Evolutionary conservation across 306 rosid species (phyloP).

Genomic region (Prunus armeniaca): DNA sequence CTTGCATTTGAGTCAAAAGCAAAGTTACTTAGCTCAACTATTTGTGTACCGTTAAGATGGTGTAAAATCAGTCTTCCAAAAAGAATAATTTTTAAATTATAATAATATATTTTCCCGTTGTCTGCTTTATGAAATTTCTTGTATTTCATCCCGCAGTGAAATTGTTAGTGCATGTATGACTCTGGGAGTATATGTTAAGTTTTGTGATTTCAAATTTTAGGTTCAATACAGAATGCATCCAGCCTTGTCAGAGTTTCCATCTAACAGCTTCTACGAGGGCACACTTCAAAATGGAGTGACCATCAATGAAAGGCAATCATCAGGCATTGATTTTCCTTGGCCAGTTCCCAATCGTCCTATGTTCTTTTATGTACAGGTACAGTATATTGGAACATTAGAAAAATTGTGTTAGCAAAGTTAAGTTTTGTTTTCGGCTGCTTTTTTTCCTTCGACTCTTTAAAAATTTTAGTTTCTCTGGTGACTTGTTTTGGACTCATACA

Average conservation of each 20-base stretch:
- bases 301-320: slow-evolving; percentile 86
- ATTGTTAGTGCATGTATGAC: not conserved
- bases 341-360: slow-evolving; percentile 99
- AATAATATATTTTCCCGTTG: not conserved
- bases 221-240: slow-evolving; percentile 99
- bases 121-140: not conserved
- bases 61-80: not conserved
- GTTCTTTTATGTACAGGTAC: slow-evolving; percentile 99
- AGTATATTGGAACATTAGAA: not conserved
- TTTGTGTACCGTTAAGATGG: not conserved
- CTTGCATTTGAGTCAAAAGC: not conserved
- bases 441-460: not conserved
- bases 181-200: slow-evolving; percentile 3
- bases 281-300: slow-evolving; percentile 98
- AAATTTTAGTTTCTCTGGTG: not conserved
- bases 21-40: not conserved
- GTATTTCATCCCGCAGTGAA: not conserved
- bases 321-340: slow-evolving; percentile 99
- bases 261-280: slow-evolving; percentile 98
- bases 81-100: not conserved
- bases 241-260: slow-evolving; percentile 93
- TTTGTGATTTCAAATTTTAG: slow-evolving; percentile 40
- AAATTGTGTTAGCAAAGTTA: not conserved
- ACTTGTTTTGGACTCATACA: slow-evolving; percentile 2
- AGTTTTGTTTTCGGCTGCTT: not conserved